phyloP scores from a whole-genome alignment of 768 basidiomycete genomes.

The Kondoa malvinella region DNA sequence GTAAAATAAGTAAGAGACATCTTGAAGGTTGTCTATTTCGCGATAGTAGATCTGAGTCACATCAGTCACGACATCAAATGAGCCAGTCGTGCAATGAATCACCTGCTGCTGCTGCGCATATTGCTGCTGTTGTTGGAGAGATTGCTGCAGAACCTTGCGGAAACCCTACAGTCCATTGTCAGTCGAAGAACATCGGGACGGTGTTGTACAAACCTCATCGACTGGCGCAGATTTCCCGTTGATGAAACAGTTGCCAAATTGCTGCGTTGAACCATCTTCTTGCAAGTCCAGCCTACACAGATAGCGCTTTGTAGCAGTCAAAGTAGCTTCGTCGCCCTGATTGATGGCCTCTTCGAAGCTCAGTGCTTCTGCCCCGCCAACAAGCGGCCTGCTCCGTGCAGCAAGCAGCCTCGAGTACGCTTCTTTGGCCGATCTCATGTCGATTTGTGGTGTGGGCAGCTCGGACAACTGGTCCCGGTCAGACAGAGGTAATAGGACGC shows the following conservation, averaged over 20 bases:
- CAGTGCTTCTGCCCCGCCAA: slow-evolving; percentile 6
- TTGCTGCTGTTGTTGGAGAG: slow-evolving; percentile 25
- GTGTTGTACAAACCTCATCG: slow-evolving; percentile 43
- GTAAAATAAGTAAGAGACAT: slow-evolving; percentile 66
- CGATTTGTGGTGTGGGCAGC: neutral
- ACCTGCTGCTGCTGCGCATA: slow-evolving; percentile 18
- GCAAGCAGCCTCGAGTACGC: neutral
- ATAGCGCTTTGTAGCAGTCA: neutral
- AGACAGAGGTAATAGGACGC: neutral
- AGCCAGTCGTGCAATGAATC: too few relatives aligned
- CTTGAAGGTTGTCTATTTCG: slow-evolving; percentile 20
- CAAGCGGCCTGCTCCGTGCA: neutral
- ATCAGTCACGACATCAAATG: too few relatives aligned
- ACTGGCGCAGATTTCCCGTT: slow-evolving; percentile 67
- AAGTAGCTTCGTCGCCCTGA: neutral
- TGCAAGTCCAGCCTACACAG: slow-evolving; percentile 4
- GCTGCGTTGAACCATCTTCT: slow-evolving; percentile 13
- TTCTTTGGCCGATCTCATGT: neutral
- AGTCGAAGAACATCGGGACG: neutral
- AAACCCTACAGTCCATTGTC: slow-evolving; percentile 40
- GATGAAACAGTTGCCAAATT: slow-evolving; percentile 56
- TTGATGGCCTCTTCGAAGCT: slow-evolving; percentile 6
- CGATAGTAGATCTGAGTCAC: slow-evolving; percentile 18
- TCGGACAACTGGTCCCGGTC: neutral
- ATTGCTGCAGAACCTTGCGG: slow-evolving; percentile 46